Base-by-base conservation (phyloP, 202 grass and related monocot genomes). In the Panicum hallii region DNA sequence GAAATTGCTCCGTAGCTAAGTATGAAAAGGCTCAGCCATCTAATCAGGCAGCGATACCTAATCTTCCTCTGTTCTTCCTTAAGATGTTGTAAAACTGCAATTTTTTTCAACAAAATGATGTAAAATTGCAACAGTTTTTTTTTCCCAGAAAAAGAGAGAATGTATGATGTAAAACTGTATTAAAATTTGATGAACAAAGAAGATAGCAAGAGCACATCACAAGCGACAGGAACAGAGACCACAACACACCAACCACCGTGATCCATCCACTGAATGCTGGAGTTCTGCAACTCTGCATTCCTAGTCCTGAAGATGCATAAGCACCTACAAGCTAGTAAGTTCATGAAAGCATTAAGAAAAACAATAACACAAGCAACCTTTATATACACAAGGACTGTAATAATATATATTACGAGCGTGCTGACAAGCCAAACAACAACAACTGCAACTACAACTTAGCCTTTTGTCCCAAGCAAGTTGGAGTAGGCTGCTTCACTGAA, bases 351-450 rank as follows among this genome's bases (percentile, higher is more conserved):
- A 38, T 38, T 54, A 52, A 65, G 4, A 6, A 70, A 13, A 81
- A 30, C 36, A 63, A 52, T 63, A 42, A 43, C 48, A 66, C 52
- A 63, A 62, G 10, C 9, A 22, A 22, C 43, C 17, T 49, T 60
- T 26, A 26, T 26, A 26, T 26, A 26, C 26, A 26, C 26, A 26
- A 26, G 26, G 26, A 26, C 26, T 26, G 26, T 26, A 26, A 26
- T 26, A 26, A 0, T 26, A 26, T 34, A 14, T 83, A 7, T 57
- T 68, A 57, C 56, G 44, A 62, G 20, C 44, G 22, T 26, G 19
- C 26, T 78, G 75, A 34, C 5, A 63, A 20, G 28, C 11, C 70
- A 74, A 53, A 61, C 74, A n/a, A n/a, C n/a, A n/a, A n/a, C n/a
- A n/a, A n/a, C n/a, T n/a, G n/a, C n/a, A n/a, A n/a, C n/a, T n/a